Base-by-base conservation (phyloP, 1,139 yeast species). In the Meyerozyma smithsonii region DNA sequence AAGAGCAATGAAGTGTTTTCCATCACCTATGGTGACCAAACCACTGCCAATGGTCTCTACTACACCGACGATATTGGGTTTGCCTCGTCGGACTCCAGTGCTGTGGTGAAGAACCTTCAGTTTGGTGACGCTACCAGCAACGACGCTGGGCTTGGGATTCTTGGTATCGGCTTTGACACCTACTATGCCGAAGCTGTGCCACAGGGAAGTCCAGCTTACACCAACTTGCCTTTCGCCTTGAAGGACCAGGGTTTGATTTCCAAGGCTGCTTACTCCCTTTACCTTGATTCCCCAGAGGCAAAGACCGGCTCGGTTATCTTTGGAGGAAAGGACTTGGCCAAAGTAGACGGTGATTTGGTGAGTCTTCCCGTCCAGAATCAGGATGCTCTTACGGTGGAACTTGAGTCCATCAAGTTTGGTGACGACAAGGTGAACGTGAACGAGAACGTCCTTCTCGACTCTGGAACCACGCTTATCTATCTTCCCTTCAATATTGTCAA, bases 391-490 rank as follows among this genome's bases (percentile, higher is more conserved):
- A 35, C 39, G 17, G 16, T 32, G 7, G 40, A 40, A 7, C 43
- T 43, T 15, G 24, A 32, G 17, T 14, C 39, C 1, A 20, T 33
- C 16, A 16, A 23, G 12, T 36, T 18, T n/a, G 15, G 25, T 14
- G 16, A 14, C 15, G 12, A 47, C 7, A 47, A 50, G 8, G 47
- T n/a, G n/a, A n/a, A n/a, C n/a, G n/a, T n/a, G n/a, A n/a, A n/a
- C n/a, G n/a, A n/a, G n/a, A n/a, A n/a, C n/a, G n/a, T n/a, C n/a
- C n/a, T 51, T 17, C 42, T 52, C 38, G 57, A 52, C 44, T 48
- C 55, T 12, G 57, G 57, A 11, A 47, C 55, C 33, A 48, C 55
- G 33, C n/a, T n/a, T n/a, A n/a, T n/a, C n/a, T n/a, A n/a, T n/a
- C n/a, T n/a, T n/a, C n/a, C n/a, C n/a, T n/a, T n/a, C n/a, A n/a